Evolutionary conservation across 78 protist genomes (phyloP).

Genomic region (Chrysochromulina parva): DNA sequence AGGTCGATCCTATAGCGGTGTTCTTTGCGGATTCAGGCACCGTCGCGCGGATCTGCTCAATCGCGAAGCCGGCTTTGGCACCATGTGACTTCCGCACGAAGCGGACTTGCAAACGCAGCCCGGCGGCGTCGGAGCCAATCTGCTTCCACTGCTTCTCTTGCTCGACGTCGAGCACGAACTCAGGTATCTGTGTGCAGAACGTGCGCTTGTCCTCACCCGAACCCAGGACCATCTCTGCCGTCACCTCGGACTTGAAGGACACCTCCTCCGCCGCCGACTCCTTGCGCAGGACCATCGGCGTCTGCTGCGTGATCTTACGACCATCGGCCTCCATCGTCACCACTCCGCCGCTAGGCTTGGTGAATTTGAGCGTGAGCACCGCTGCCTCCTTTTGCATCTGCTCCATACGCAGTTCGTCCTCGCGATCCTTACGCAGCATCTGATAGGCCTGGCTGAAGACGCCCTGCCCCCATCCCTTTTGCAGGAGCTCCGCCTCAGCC

Average conservation of each 20-base stretch:
- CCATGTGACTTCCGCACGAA: neutral
- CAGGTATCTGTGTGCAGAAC: neutral
- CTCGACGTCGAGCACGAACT: neutral
- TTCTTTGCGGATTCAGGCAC: no score
- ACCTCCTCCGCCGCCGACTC: neutral
- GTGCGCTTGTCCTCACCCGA: neutral
- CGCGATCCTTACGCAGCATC: neutral
- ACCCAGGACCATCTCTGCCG: neutral
- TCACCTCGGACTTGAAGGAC: neutral
- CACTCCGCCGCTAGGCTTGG: neutral
- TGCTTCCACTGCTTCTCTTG: conserved; percentile 23
- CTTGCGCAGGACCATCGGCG: neutral
- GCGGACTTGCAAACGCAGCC: neutral
- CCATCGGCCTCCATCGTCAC: neutral
- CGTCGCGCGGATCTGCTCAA: no score
- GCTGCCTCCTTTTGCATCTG: neutral
- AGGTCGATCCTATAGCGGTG: no score
- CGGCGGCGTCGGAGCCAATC: neutral
- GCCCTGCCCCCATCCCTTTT: conserved; percentile 19
- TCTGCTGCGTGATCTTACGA: neutral
- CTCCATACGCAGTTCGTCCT: neutral
- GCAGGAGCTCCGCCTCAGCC: neutral
- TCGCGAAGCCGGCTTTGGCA: no score
- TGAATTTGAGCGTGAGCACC: neutral
- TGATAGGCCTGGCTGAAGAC: neutral